A percentile compares a stretch with the other conserved stretches of the same genome.
Conservation (phyloP, 2,329 filamentous ascomycete genomes). For the Chrysosporium keratinophilum region DNA sequence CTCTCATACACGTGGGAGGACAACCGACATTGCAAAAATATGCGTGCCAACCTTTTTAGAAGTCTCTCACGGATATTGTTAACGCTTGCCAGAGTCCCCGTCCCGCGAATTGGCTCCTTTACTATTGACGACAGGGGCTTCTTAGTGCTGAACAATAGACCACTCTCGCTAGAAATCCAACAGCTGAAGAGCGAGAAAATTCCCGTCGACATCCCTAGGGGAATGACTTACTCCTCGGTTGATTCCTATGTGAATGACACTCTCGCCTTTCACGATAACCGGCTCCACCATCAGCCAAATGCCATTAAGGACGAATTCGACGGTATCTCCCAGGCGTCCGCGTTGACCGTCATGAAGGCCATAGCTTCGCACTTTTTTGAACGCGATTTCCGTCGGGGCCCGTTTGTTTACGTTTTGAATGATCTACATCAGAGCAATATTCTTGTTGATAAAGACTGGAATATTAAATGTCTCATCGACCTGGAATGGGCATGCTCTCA, state of each 20-base stretch:
- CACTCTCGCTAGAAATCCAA: constrained; percentile 21
- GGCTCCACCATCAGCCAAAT: constrained; percentile 24
- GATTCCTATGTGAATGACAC: constrained; percentile 23
- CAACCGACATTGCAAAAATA: constrained; percentile 10
- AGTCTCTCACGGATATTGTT: constrained; percentile 18
- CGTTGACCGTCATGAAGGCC: constrained; percentile 19
- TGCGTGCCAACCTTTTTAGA: constrained; percentile 19
- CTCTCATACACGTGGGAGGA: constrained; percentile 14
- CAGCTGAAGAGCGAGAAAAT: constrained; percentile 22
- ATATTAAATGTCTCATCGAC: constrained; percentile 27
- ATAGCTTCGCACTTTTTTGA: background rate
- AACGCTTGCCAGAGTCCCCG: constrained; percentile 16
- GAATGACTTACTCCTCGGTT: constrained; percentile 19
- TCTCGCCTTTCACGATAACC: constrained; percentile 22
- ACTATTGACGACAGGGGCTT: constrained; percentile 23
- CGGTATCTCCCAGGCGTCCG: constrained; percentile 13
- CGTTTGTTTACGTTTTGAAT: constrained; percentile 27
- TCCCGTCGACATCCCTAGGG: constrained; percentile 20
- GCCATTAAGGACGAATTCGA: constrained; percentile 12
- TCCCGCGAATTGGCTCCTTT: constrained; percentile 29
- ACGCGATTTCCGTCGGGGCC: constrained; percentile 18
- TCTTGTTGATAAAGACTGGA: constrained; percentile 31
- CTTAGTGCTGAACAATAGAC: constrained; percentile 20
- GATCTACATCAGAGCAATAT: constrained; percentile 24
- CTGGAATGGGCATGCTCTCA: constrained; percentile 25